A percentile compares a stretch with the other conserved stretches of the same genome.
phyloP scores from a whole-genome alignment of 2,329 filamentous ascomycete species.

The Colletotrichum horii region DNA sequence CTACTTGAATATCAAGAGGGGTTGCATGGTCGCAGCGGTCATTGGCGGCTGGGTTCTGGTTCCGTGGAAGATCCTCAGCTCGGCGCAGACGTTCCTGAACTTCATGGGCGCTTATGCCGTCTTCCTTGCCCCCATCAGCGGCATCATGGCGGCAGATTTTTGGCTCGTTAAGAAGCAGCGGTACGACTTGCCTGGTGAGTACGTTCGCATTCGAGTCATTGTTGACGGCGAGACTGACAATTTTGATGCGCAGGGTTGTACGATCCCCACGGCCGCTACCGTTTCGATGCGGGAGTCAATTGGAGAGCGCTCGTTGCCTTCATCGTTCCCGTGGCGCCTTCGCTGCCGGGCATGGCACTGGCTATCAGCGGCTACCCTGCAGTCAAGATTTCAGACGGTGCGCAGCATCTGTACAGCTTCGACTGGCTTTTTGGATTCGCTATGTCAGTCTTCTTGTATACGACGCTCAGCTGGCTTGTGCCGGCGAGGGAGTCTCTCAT shows the following conservation, averaged over 20 bases:
- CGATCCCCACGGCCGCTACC: constrained; percentile 48
- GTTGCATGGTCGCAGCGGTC: constrained; percentile 58
- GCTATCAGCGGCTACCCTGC: constrained; percentile 36
- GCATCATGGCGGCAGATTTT: constrained; percentile 65
- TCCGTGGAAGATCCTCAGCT: constrained; percentile 69
- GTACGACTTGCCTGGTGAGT: constrained; percentile 42
- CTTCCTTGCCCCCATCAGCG: constrained; percentile 69
- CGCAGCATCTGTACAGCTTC: constrained; percentile 19
- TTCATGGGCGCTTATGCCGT: constrained; percentile 68
- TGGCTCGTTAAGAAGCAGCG: constrained; percentile 62
- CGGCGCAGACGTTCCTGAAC: constrained; percentile 61
- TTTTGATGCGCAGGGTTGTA: constrained; percentile 30
- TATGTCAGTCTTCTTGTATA: constrained; percentile 13
- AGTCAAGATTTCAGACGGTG: constrained; percentile 12
- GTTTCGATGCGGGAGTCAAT: constrained; percentile 50
- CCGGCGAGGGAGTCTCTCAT: constrained; percentile 20
- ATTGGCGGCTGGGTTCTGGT: constrained; percentile 63
- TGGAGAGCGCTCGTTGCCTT: constrained; percentile 65
- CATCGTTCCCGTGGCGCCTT: constrained; percentile 60
- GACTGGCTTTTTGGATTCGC: constrained; percentile 23
- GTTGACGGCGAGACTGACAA: not conserved
- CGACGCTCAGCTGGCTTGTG: constrained; percentile 9
- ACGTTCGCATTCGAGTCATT: not conserved
- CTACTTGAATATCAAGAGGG: constrained; percentile 61
- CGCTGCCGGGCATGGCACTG: constrained; percentile 59